Conservation (phyloP, 306 rosid genomes). For the Dryas drummondii region DNA sequence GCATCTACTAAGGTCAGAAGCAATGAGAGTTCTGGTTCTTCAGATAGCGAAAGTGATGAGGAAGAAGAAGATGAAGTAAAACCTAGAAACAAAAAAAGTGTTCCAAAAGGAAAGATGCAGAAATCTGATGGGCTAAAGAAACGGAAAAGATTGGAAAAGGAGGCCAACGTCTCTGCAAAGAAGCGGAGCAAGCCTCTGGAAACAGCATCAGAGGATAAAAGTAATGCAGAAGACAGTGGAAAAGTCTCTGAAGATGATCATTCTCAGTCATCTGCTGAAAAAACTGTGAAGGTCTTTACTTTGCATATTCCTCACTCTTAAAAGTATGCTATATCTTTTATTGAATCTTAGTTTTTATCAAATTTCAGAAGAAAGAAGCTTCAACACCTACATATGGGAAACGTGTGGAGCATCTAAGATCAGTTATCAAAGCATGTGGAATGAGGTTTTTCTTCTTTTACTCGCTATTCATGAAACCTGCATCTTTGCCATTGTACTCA, state of each 20-base stretch:
- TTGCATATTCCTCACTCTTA: conserved; percentile 8
- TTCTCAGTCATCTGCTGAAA: conserved; percentile 67
- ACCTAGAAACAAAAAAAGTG: conserved; percentile 56
- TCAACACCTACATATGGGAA: conserved; percentile 74
- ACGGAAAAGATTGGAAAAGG: conserved; percentile 59
- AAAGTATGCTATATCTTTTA: conserved; percentile 13
- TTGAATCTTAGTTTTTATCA: conserved; percentile 14
- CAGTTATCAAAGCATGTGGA: conserved; percentile 93
- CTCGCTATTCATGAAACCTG: conserved; percentile 22
- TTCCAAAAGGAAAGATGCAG: conserved; percentile 50
- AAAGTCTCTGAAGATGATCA: conserved; percentile 71
- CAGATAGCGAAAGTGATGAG: conserved; percentile 44
- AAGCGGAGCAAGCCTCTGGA: conserved; percentile 55
- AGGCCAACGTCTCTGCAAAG: conserved; percentile 48
- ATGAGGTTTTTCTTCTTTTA: conserved; percentile 63
- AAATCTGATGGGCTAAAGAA: conserved; percentile 49
- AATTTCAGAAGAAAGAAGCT: conserved; percentile 78
- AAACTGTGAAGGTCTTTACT: conserved; percentile 57
- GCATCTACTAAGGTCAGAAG: conserved; percentile 50
- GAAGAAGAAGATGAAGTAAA: conserved; percentile 64
- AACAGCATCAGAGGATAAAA: conserved; percentile 42
- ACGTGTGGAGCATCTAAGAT: conserved; percentile 83
- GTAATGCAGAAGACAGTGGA: conserved; percentile 54
- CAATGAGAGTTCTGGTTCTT: conserved; percentile 53
- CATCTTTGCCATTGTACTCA: conserved; percentile 25